Conservation (phyloP, 495 filamentous ascomycete species). For the Zalerion maritima region DNA sequence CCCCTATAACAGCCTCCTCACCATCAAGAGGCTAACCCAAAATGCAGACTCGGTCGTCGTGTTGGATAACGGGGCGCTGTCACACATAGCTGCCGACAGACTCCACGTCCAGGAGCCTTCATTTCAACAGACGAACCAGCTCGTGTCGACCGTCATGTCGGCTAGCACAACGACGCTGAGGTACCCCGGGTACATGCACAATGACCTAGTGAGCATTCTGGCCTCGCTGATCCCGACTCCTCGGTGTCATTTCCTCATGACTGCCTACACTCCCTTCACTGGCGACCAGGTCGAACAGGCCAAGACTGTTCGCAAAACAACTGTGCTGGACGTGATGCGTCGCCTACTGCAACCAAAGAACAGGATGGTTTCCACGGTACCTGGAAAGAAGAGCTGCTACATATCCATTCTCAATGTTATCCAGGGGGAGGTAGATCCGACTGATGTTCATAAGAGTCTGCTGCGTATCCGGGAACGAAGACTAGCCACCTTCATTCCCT, state of each 20-base stretch:
- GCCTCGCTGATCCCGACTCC: conserved; percentile 93
- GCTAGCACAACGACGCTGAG: conserved; percentile 90
- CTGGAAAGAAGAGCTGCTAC: conserved; percentile 94
- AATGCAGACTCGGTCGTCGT: conserved; percentile 98
- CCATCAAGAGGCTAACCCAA: conserved; percentile 80
- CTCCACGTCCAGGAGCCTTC: conserved; percentile 89
- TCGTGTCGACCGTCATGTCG: conserved; percentile 97
- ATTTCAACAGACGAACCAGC: conserved; percentile 92
- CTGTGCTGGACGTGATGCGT: conserved; percentile 94
- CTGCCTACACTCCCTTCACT: conserved; percentile 94
- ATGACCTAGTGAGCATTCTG: conserved; percentile 92
- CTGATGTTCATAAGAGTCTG: conserved; percentile 93
- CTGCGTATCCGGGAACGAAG: conserved; percentile 90
- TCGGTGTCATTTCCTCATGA: conserved; percentile 95
- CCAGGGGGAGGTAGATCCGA: conserved; percentile 93
- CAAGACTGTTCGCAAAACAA: conserved; percentile 94
- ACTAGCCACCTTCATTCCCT: conserved; percentile 92
- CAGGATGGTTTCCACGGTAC: conserved; percentile 93
- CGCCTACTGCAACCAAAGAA: conserved; percentile 94
- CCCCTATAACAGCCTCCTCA: conserved; percentile 89
- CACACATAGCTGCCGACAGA: conserved; percentile 84
- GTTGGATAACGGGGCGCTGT: conserved; percentile 86
- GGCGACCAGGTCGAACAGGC: conserved; percentile 90
- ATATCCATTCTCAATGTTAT: conserved; percentile 98
- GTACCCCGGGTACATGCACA: conserved; percentile 99